A percentile compares a stretch with the other conserved stretches of the same genome.
Evolutionary conservation across 495 filamentous ascomycete species (phyloP).

Genomic region (Astrocystis sublimbata): DNA sequence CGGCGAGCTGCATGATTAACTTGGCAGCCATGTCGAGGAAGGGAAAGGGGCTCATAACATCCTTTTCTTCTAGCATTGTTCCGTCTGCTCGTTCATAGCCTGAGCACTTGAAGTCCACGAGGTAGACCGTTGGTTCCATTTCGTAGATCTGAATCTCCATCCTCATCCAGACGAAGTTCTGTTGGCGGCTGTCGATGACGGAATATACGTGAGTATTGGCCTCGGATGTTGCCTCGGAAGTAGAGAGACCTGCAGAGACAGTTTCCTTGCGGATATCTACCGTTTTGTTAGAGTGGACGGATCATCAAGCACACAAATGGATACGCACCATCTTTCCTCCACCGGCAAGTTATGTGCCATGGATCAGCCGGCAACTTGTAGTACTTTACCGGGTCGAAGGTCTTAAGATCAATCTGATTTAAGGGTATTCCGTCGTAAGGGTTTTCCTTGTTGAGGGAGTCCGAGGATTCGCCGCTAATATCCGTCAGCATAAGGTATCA

Average conservation of each 20-base stretch:
- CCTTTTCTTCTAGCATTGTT: conserved; percentile 65
- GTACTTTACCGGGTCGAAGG: conserved; percentile 39
- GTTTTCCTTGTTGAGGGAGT: conserved; percentile 15
- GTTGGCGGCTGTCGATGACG: conserved; percentile 43
- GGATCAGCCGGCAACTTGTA: conserved; percentile 88
- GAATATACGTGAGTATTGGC: conserved; percentile 36
- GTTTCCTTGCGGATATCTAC: conserved; percentile 43
- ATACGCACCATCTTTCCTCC: conserved; percentile 75
- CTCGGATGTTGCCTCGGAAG: conserved; percentile 31
- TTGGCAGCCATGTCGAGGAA: conserved; percentile 73
- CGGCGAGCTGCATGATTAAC: conserved; percentile 75
- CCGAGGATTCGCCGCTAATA: neutral
- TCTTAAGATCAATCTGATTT: conserved; percentile 30
- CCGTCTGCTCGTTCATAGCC: conserved; percentile 80
- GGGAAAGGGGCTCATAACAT: conserved; percentile 72
- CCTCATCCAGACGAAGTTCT: conserved; percentile 73
- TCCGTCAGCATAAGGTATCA: neutral
- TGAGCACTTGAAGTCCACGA: conserved; percentile 99
- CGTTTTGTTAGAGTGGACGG: conserved; percentile 3
- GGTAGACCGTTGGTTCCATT: conserved; percentile 88
- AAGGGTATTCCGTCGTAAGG: conserved; percentile 29
- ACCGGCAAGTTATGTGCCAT: conserved; percentile 92
- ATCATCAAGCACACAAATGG: conserved; percentile 30
- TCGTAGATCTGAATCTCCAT: conserved; percentile 97
- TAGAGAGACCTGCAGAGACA: conserved; percentile 32